Conservation (phyloP, 768 basidiomycete species). For the Ramaria sp. region DNA sequence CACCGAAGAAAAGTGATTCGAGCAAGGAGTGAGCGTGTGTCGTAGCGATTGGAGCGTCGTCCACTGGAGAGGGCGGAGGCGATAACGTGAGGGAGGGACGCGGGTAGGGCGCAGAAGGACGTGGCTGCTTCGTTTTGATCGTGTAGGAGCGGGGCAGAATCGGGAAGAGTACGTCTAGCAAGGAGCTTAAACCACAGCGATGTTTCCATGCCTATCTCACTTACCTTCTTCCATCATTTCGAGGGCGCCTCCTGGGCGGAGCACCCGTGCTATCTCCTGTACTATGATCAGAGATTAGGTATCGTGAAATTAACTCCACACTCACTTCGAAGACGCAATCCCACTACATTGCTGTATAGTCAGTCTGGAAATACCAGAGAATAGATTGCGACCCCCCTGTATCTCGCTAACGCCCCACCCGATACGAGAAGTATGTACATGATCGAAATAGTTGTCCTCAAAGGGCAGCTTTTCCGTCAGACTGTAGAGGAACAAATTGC, state of each 20-base stretch:
- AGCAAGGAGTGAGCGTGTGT: slow-evolving; percentile 61
- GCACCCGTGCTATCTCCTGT: slow-evolving; percentile 63
- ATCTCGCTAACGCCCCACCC: slow-evolving; percentile 57
- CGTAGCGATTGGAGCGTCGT: slow-evolving; percentile 15
- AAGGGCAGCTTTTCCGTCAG: slow-evolving; percentile 69
- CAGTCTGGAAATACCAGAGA: slow-evolving; percentile 4
- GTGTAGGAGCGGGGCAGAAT: slow-evolving; percentile 71
- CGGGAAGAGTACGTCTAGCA: slow-evolving; percentile 65
- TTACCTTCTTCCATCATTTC: slow-evolving; percentile 68
- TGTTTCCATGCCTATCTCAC: slow-evolving; percentile 9
- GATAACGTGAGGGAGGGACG: slow-evolving; percentile 23
- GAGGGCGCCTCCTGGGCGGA: slow-evolving; percentile 58
- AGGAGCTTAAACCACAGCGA: not conserved
- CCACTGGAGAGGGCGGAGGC: slow-evolving; percentile 22
- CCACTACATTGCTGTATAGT: slow-evolving; percentile 36
- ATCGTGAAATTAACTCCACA: not conserved
- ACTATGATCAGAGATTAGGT: slow-evolving; percentile 1
- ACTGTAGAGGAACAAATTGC: slow-evolving; percentile 23
- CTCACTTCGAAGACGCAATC: slow-evolving; percentile 53
- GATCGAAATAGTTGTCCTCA: slow-evolving; percentile 75
- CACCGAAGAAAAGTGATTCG: slow-evolving; percentile 53
- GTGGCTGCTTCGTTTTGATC: slow-evolving; percentile 41
- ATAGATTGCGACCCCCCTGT: slow-evolving; percentile 12
- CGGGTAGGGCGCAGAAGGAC: slow-evolving; percentile 36
- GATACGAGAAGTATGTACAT: slow-evolving; percentile 61